Conservation (phyloP, 106 monocot genomes). For the Vanilla planifolia region DNA sequence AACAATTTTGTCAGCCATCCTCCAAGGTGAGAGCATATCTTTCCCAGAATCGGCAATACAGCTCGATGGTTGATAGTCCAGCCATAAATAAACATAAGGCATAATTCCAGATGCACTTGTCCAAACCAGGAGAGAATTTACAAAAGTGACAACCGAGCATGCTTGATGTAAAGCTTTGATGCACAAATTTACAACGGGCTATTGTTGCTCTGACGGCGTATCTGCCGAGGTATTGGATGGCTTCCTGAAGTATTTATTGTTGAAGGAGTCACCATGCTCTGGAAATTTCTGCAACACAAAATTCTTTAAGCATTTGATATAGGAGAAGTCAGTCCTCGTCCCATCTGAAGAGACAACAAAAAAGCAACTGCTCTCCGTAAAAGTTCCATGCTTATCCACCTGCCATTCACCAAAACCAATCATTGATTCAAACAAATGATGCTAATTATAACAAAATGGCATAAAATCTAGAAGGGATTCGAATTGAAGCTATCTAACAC, state of each 20-base stretch:
- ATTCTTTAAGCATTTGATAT: constrained; percentile 74
- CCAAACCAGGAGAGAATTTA: too few relatives aligned
- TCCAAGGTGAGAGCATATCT: too few relatives aligned
- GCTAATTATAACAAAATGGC: too few relatives aligned
- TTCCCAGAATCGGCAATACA: too few relatives aligned
- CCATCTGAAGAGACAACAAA: constrained; percentile 63
- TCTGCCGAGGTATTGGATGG: background rate
- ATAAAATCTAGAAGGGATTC: too few relatives aligned
- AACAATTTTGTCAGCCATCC: too few relatives aligned
- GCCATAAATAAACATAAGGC: too few relatives aligned
- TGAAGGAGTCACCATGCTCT: constrained; percentile 48
- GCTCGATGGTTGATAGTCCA: too few relatives aligned
- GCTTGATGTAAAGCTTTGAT: constrained; percentile 1
- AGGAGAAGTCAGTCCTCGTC: constrained; percentile 59
- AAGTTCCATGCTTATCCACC: constrained; percentile 57
- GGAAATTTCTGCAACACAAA: constrained; percentile 43
- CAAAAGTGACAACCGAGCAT: too few relatives aligned
- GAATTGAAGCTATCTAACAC: too few relatives aligned
- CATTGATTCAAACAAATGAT: background rate
- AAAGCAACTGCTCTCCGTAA: constrained; percentile 53
- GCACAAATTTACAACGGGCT: background rate
- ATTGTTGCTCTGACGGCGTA: background rate
- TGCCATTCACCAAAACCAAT: constrained; percentile 17
- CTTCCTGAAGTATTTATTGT: constrained; percentile 8
- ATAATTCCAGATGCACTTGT: too few relatives aligned